Base-by-base conservation (phyloP, 2,329 filamentous ascomycete species). In the Fusarium avenaceum region DNA sequence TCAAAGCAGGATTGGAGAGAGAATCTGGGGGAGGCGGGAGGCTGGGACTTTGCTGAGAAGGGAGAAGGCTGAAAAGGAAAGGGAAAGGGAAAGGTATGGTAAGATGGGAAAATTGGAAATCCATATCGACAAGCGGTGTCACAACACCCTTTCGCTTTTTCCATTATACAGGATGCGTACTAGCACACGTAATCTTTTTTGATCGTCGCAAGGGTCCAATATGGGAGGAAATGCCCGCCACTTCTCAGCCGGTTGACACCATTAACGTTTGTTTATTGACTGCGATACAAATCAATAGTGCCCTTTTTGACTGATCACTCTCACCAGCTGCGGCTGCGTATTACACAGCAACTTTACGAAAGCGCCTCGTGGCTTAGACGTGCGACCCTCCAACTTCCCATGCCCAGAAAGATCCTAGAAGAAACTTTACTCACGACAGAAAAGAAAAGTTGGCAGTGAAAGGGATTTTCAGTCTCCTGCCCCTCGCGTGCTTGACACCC, bases 341-440 rank as follows among this genome's bases (percentile, higher is more conserved):
- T 62, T 58, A 58, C 64, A 51, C 49, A 44, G 10, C n/a, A 39
- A 28, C 57, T 64, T 57, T 32, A 57, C 47, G 15, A 49, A 55
- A 43, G 54, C 35, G 51, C 43, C 70, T 40, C 67, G 70, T 72
- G 70, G 63, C 67, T 67, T 53, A 65, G 67, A 61, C 70, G 43
- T 64, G 48, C 68, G 65, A 59, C 68, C 63, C 53, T 50, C 63
- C 67, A 58, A 19, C n/a, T 57, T 30, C 14, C 30, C 30, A 13
- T 24, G 60, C 39, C 17, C 17, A 19, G 35, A 10, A 38, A n/a
- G n/a, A 38, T 9, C 17, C 9, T 38, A 33, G 26, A 47, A 38
- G 35, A 47, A 33, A 30, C 22, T 45, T 45, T 43, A 22, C 28
- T 30, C 28, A 30, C 28, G 32, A 15, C 28, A n/a, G 17, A 11